A percentile compares a stretch with the other conserved stretches of the same genome.
Conservation (phyloP, 805 yeast species). For the Tetrapisispora namnaoensis region DNA sequence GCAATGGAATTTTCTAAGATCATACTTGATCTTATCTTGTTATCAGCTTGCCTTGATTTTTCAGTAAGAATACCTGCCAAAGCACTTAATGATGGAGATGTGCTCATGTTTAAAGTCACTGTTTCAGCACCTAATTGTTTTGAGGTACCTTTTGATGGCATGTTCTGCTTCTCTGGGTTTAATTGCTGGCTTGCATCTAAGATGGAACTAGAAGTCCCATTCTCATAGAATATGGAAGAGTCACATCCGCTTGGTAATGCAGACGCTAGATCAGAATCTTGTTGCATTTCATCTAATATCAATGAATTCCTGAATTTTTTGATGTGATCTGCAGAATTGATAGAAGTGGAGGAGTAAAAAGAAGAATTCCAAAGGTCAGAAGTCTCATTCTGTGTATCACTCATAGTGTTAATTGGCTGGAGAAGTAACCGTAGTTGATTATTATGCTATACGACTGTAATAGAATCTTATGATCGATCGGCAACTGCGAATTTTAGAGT, state of each 20-base stretch:
- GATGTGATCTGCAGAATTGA: conserved; percentile 25
- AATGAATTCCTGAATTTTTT: conserved; percentile 27
- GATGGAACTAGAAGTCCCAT: not conserved
- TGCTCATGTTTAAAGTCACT: conserved; percentile 30
- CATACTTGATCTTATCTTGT: conserved; percentile 12
- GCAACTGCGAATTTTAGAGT: no score
- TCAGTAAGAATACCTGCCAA: conserved; percentile 33
- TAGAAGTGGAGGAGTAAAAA: conserved; percentile 24
- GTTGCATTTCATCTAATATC: conserved; percentile 20
- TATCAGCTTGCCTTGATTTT: conserved; percentile 27
- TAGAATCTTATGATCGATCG: no score
- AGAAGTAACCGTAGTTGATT: not conserved
- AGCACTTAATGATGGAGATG: conserved; percentile 37
- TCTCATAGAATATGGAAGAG: conserved; percentile 1
- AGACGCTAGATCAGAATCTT: conserved; percentile 2
- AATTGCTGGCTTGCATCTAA: no score
- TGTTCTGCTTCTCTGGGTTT: no score
- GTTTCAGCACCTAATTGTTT: conserved; percentile 7
- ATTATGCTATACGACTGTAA: not conserved
- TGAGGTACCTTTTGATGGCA: no score
- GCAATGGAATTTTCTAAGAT: conserved; percentile 10
- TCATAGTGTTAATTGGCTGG: not conserved
- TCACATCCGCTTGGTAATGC: not conserved
- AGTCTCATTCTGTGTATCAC: conserved; percentile 6
- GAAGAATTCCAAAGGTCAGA: conserved; percentile 18